Evolutionary conservation across 768 basidiomycete genomes (phyloP), one percentile per base, ranked within the genome.

Genomic region (Lentinula lateritia): DNA sequence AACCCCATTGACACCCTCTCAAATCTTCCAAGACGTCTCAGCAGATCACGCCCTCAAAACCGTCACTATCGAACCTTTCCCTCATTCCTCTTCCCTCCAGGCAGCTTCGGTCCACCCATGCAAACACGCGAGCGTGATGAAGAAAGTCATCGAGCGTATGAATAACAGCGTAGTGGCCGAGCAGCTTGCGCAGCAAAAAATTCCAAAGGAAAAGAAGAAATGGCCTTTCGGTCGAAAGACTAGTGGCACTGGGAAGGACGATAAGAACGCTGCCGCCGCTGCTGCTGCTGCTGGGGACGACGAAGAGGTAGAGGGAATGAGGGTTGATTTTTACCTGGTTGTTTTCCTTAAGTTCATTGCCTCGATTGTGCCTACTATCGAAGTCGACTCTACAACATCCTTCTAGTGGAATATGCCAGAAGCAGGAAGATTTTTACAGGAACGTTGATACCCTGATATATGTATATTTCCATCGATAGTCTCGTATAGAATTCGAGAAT

Each of bases 261-360:
- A 81, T 52, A 84, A 82, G 69, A 62, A 55, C 16, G 68, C 68
- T 6, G 63, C 66, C 67, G 65, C 73, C 2, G 52, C 32, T n/a
- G 39, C 38, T 32, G 8, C 58, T 9, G 68, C 63, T 34, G 68
- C 71, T 0, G 78, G 75, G 3, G 84, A 83, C 1, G 90, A 88
- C 3, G 86, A 93, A 43, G 88, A 89, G 46, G 77, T 85, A 12
- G 93, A 95, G 68, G 95, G 95, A 39, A 88, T 99, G 83, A 83
- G 95, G 38, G 97, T 99, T 46, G 97, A 99, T 74, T 97, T 97
- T 76, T 98, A 98, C 73, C 84, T 97, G 55, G 93, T 97, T 68
- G 95, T 94, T 59, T 98, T 98, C 85, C 85, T 98, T 78, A 99
- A 98, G 82, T 98, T 98, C 76, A 97, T 98, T 71, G 94, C 94